A percentile compares a stretch with the other conserved stretches of the same genome.
Evolutionary conservation across 2,329 filamentous ascomycete genomes (phyloP).

Genomic region (Exophiala bonariae): DNA sequence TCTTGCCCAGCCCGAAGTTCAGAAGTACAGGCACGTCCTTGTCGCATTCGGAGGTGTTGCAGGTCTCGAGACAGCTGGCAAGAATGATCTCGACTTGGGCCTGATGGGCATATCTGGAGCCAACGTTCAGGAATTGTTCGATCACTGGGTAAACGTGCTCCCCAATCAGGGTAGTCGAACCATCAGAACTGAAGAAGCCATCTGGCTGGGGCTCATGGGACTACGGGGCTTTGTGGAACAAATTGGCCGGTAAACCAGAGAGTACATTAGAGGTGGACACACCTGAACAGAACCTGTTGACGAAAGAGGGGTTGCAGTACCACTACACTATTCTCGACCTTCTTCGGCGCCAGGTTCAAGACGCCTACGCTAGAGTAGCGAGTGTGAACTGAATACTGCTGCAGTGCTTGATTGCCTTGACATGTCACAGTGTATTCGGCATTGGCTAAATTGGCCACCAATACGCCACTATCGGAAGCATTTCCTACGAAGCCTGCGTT

Average conservation of each 20-base stretch:
- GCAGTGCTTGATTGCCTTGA: too few species aligned
- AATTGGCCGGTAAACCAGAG: neutral
- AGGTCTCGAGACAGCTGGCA: constrained; percentile 74
- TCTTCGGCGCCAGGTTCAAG: too few species aligned
- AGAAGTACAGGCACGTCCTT: constrained; percentile 65
- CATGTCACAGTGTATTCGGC: too few species aligned
- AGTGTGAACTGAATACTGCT: too few species aligned
- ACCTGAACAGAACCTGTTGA: too few species aligned
- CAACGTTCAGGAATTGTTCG: constrained; percentile 71
- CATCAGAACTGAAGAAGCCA: constrained; percentile 80
- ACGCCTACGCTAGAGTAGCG: too few species aligned
- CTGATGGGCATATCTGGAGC: constrained; percentile 64
- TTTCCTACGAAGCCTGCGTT: too few species aligned
- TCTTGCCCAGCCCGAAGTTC: constrained; percentile 25
- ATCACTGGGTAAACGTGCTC: constrained; percentile 79
- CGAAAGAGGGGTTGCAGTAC: too few species aligned
- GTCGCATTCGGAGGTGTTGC: constrained; percentile 79
- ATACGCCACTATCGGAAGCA: too few species aligned
- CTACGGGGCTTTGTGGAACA: constrained; percentile 56
- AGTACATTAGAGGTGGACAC: too few species aligned
- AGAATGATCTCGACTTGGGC: constrained; percentile 58
- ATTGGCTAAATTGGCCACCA: too few species aligned
- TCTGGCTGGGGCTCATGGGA: constrained; percentile 73
- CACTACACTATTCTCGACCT: too few species aligned
- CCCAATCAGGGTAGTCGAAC: constrained; percentile 79